Evolutionary conservation across 2,329 filamentous ascomycete genomes (phyloP).

Genomic region (Trichoderma koningii): DNA sequence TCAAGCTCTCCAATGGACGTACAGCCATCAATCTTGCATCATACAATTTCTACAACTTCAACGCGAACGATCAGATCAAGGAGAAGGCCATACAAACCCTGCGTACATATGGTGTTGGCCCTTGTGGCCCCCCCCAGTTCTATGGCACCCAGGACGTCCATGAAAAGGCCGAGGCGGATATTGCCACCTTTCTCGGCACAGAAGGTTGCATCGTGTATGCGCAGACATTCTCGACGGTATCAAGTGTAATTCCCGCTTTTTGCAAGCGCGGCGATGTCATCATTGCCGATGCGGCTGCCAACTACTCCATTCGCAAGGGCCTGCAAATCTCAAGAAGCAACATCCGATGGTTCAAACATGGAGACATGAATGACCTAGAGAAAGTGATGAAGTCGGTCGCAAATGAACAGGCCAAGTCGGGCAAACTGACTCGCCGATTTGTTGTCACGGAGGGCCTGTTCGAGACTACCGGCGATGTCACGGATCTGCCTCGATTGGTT

Average conservation of each 20-base stretch:
- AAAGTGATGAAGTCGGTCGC: constrained; percentile 80
- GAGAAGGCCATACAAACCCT: constrained; percentile 94
- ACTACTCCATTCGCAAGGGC: constrained; percentile 91
- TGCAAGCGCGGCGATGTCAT: constrained; percentile 97
- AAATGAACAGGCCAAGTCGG: constrained; percentile 80
- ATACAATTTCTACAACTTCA: constrained; percentile 98
- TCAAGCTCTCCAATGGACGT: constrained; percentile 83
- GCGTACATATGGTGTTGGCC: constrained; percentile 92
- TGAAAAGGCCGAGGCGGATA: constrained; percentile 93
- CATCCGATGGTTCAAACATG: constrained; percentile 92
- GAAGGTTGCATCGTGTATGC: constrained; percentile 92
- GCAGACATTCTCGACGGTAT: constrained; percentile 93
- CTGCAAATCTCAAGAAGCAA: constrained; percentile 90
- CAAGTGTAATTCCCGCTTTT: constrained; percentile 95
- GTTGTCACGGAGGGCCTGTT: constrained; percentile 96
- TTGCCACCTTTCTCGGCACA: constrained; percentile 87
- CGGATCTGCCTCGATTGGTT: constrained; percentile 83
- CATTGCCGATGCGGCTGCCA: constrained; percentile 89
- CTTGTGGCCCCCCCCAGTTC: constrained; percentile 95
- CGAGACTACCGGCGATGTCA: constrained; percentile 83
- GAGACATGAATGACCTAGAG: constrained; percentile 93
- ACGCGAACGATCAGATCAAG: constrained; percentile 86
- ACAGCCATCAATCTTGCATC: constrained; percentile 92
- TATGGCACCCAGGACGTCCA: constrained; percentile 98
- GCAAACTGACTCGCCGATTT: constrained; percentile 87